phyloP scores from a whole-genome alignment of 2,329 filamentous ascomycete genomes.

The Colletotrichum sp. region DNA sequence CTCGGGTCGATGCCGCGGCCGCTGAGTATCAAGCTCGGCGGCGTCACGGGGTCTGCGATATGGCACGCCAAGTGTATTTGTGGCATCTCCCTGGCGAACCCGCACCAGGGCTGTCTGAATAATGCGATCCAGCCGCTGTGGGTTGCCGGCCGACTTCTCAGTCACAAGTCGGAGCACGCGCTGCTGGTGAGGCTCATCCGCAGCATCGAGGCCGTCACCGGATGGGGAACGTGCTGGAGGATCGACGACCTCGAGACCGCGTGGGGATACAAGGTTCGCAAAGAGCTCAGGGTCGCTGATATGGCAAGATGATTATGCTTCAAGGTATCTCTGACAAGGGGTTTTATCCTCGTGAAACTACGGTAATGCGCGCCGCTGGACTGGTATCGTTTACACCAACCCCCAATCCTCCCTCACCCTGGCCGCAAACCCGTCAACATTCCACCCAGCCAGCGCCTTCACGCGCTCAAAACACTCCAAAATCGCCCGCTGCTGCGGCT shows the following conservation, averaged over 20 bases:
- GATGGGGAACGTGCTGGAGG: conserved; percentile 60
- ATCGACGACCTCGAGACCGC: conserved; percentile 52
- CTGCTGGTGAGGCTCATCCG: conserved; percentile 48
- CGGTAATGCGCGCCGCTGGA: background rate
- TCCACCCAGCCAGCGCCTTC: conserved; percentile 47
- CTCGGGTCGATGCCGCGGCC: conserved; percentile 45
- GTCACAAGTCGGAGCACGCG: conserved; percentile 50
- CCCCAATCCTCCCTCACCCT: conserved; percentile 32
- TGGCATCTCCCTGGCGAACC: conserved; percentile 61
- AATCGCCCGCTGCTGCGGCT: conserved; percentile 49
- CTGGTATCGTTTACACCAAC: background rate
- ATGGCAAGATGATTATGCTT: background rate
- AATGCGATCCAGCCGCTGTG: conserved; percentile 64
- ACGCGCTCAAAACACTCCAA: conserved; percentile 42
- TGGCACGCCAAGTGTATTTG: conserved; percentile 63
- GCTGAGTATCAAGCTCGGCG: conserved; percentile 22
- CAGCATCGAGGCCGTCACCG: conserved; percentile 55
- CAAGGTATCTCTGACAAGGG: background rate
- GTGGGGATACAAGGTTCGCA: conserved; percentile 41
- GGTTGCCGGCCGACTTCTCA: conserved; percentile 59
- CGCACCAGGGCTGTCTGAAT: conserved; percentile 59
- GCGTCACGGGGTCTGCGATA: conserved; percentile 42
- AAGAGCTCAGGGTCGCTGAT: background rate
- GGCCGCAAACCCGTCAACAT: conserved; percentile 26
- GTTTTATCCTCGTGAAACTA: background rate